Evolutionary conservation across 2,329 filamentous ascomycete species (phyloP).

Genomic region (Lasiodiplodia theobromae): DNA sequence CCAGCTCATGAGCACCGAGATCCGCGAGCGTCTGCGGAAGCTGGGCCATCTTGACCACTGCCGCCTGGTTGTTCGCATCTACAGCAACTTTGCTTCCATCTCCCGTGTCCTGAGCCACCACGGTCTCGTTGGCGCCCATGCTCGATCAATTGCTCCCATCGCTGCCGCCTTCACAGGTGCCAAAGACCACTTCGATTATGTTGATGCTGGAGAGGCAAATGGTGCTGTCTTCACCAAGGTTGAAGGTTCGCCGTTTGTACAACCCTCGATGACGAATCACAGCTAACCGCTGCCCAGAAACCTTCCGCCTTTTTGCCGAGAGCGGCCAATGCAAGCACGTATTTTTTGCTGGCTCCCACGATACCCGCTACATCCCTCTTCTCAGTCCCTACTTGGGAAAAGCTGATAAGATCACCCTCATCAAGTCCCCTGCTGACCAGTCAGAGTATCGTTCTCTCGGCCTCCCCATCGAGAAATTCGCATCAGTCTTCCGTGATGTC

Average conservation of each 20-base stretch:
- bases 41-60: slow-evolving; percentile 57
- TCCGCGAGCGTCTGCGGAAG: slow-evolving; percentile 51
- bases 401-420: slow-evolving; percentile 61
- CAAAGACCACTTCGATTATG: slow-evolving; percentile 66
- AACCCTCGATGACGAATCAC: not conserved
- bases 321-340: slow-evolving; percentile 70
- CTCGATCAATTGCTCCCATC: slow-evolving; percentile 64
- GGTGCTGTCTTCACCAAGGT: slow-evolving; percentile 66
- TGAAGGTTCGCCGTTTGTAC: slow-evolving; percentile 49
- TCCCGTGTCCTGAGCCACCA: slow-evolving; percentile 59
- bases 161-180: slow-evolving; percentile 64
- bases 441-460: slow-evolving; percentile 61
- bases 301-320: slow-evolving; percentile 61
- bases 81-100: slow-evolving; percentile 62
- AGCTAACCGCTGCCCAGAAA: slow-evolving; percentile 36
- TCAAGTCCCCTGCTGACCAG: slow-evolving; percentile 61
- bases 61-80: slow-evolving; percentile 63
- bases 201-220: slow-evolving; percentile 68
- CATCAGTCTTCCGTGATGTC: slow-evolving; percentile 57
- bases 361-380: slow-evolving; percentile 64
- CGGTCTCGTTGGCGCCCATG: slow-evolving; percentile 61
- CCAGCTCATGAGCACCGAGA: slow-evolving; percentile 58
- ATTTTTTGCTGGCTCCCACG: slow-evolving; percentile 69
- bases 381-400: slow-evolving; percentile 61
- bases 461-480: slow-evolving; percentile 60